A percentile compares a stretch with the other conserved stretches of the same genome.
These are phyloP conservation scores for Aspergillus novoparasiticus DNA, from an alignment of 2,329 filamentous ascomycete species.

Conservation along the genomic window DNA sequence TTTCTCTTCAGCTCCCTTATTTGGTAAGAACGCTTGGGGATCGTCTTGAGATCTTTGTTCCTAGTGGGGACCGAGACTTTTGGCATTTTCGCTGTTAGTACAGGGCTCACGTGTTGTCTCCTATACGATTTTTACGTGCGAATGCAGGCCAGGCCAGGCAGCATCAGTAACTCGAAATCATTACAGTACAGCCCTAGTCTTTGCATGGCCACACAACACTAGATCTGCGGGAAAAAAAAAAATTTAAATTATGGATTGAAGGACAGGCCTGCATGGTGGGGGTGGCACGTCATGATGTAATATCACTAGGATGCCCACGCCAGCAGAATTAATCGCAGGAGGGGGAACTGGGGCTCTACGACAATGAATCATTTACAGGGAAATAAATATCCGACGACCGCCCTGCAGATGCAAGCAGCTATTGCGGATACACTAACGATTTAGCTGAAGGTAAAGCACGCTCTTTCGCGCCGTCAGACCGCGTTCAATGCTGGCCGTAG, in stretches of 20 bases:
- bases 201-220: conserved; percentile 1
- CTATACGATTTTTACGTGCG: neutral
- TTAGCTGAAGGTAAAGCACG: conserved; percentile 1
- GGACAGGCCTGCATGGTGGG: neutral
- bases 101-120: conserved; percentile 7
- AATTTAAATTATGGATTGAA: neutral
- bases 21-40: neutral
- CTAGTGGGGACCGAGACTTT: neutral
- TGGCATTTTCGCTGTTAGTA: neutral
- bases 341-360: neutral
- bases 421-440: neutral
- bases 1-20: neutral
- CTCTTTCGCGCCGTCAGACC: neutral
- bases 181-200: neutral
- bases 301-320: neutral
- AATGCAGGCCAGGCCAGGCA: neutral
- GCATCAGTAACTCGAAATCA: neutral
- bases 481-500: neutral
- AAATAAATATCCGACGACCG: neutral
- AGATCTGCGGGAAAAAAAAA: neutral
- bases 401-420: neutral
- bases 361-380: neutral
- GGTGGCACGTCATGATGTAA: neutral
- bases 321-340: neutral
- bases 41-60: neutral